Percentiles rank a stretch among this genome's conserved stretches.
Conservation (phyloP, 2,329 filamentous ascomycete genomes). For the Diaporthe sp. region DNA sequence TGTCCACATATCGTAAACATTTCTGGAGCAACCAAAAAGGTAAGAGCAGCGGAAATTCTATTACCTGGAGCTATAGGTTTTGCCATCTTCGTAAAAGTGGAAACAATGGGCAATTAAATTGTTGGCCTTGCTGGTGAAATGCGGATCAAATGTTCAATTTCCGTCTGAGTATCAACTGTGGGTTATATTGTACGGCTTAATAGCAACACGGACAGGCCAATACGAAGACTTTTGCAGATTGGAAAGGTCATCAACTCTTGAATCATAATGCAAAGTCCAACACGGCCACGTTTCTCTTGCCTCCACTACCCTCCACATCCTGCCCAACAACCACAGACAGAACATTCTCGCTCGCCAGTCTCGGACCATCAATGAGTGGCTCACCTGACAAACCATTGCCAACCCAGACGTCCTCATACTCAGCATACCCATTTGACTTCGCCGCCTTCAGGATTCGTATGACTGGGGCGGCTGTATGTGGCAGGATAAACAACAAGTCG, state of each 20-base stretch:
- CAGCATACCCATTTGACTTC: constrained; percentile 47
- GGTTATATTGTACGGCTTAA: neutral
- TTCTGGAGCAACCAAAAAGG: too few relatives aligned
- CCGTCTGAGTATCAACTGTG: neutral
- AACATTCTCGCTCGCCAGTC: constrained; percentile 53
- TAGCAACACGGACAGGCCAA: neutral
- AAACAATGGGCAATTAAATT: too few relatives aligned
- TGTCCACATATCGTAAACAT: too few relatives aligned
- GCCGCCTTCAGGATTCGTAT: constrained; percentile 53
- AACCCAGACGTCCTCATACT: constrained; percentile 55
- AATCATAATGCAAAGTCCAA: constrained; percentile 53
- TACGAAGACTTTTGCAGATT: neutral
- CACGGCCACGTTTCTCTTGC: constrained; percentile 50
- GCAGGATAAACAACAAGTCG: constrained; percentile 56
- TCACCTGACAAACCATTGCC: constrained; percentile 54
- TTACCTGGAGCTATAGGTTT: too few relatives aligned
- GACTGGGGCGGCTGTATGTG: constrained; percentile 48
- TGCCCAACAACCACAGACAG: constrained; percentile 54
- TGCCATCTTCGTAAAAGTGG: too few relatives aligned
- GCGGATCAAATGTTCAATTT: too few relatives aligned
- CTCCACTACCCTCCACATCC: constrained; percentile 33
- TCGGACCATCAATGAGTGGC: constrained; percentile 55
- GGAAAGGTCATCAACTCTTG: neutral
- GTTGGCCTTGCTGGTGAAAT: too few relatives aligned
- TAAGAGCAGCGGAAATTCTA: too few relatives aligned